Base-by-base conservation (phyloP, 2,329 filamentous ascomycete genomes). In the Blastomyces silverae region DNA sequence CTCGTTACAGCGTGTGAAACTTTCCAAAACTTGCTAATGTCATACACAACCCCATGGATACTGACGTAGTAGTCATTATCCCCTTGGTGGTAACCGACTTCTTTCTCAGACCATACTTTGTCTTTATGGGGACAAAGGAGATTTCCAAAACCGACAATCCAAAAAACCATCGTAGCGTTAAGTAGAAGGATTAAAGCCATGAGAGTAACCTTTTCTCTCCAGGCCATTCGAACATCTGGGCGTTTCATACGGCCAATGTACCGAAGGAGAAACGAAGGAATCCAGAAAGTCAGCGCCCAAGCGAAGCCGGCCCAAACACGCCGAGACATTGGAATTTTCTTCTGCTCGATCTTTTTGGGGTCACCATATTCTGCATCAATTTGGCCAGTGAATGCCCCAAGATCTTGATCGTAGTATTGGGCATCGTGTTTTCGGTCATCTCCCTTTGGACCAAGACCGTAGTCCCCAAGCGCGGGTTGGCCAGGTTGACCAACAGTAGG, bases 141-240 rank as follows among this genome's bases (percentile, higher is more conserved):
- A 64, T 84, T 86, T 44, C 93, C 92, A 71, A 99, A 94, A 50
- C 79, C 85, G 68, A 97, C 84, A 71, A 99, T 97, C 84, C 91
- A 96, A 79, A 99, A 99, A 65, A 97, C 82, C 67, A 99, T 85
- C 37, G 85, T 73, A 50, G 75, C 91, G 77, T 99, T 99, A 69
- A 96, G 78, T 15, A 99, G 71, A 39, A 90, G 74, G 70, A 99
- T 97, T 62, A 96, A 71, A 65, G 90, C 81, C 58, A 92, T 87
- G 13, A 99, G 81, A 0, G 94, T 89, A 13, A 99, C 62, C 78
- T 99, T 99, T 73, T 99, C 94, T 77, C 94, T 86, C 94, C 94
- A 99, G 0, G 94, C 94, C 86, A 97, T 90, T 34, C 94, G 90
- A 10, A 99, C 91, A 78, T 99, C 94, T 1, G 92, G 94, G 64